These are phyloP conservation scores for Colletotrichum tofieldiae DNA, from an alignment of 2,329 filamentous ascomycete genomes.

Conservation along the genomic window DNA sequence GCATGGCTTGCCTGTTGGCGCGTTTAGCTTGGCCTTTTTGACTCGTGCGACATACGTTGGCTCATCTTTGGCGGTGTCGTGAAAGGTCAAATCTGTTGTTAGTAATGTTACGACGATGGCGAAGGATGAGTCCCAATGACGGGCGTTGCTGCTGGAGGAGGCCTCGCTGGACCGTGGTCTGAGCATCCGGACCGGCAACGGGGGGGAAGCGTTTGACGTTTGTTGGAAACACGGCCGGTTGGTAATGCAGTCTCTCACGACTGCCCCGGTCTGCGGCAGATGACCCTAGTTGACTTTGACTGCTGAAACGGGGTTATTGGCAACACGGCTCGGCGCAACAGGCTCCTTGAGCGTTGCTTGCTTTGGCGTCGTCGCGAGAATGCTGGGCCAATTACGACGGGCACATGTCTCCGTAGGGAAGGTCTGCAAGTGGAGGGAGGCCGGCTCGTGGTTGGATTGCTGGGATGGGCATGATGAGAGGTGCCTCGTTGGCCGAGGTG, in stretches of 20 bases:
- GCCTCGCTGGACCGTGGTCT: neutral
- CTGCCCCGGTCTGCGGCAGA: slow-evolving; percentile 18
- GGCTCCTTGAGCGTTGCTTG: slow-evolving; percentile 3
- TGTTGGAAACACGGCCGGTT: slow-evolving; percentile 30
- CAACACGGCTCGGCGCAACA: slow-evolving; percentile 23
- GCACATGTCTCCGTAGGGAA: slow-evolving; percentile 19
- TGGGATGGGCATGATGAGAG: neutral
- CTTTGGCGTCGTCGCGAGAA: slow-evolving; percentile 1
- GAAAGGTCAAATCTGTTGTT: neutral
- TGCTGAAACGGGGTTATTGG: slow-evolving; percentile 32
- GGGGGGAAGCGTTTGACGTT: slow-evolving; percentile 33
- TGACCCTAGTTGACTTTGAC: neutral
- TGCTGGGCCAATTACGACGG: slow-evolving; percentile 14
- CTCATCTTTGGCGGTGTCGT: neutral
- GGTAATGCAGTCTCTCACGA: slow-evolving; percentile 5
- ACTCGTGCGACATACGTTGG: slow-evolving; percentile 11
- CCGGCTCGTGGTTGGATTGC: slow-evolving; percentile 7
- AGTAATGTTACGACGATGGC: neutral
- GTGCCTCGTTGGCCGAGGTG: neutral
- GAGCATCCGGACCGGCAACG: slow-evolving; percentile 11
- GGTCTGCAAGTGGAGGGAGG: slow-evolving; percentile 11
- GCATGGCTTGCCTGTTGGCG: neutral
- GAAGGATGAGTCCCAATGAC: too few species aligned
- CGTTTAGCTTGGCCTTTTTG: neutral
- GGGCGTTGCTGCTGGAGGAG: neutral